These are phyloP conservation scores for Maudiozyma barnettii DNA, from an alignment of 805 yeast species.

Conservation along the genomic window DNA sequence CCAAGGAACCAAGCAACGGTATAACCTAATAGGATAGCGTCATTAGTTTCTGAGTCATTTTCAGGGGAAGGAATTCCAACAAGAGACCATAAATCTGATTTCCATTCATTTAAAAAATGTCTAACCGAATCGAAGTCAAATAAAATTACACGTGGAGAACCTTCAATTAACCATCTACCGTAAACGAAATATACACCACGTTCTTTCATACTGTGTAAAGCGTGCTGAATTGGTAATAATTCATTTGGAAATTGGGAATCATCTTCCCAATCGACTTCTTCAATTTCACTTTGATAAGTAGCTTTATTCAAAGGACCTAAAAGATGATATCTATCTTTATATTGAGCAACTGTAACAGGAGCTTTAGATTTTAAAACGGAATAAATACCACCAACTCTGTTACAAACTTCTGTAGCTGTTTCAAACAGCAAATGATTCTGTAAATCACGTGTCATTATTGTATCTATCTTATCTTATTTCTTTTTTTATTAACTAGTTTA, in stretches of 20 bases:
- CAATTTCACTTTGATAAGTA: constrained; percentile 74
- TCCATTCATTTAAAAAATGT: constrained; percentile 79
- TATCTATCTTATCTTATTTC: not conserved
- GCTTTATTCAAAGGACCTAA: constrained; percentile 78
- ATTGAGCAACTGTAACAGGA: constrained; percentile 91
- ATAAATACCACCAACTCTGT: constrained; percentile 95
- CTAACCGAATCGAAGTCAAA: constrained; percentile 77
- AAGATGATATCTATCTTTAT: constrained; percentile 73
- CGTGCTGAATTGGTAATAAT: constrained; percentile 23
- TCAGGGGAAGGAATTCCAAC: constrained; percentile 93
- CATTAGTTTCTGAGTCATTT: constrained; percentile 79
- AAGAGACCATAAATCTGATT: constrained; percentile 79
- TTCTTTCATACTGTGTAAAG: constrained; percentile 68
- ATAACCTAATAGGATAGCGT: constrained; percentile 87
- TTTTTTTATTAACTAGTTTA: no score
- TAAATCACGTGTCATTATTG: constrained; percentile 79
- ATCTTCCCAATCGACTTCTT: constrained; percentile 52
- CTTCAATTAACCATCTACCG: constrained; percentile 96
- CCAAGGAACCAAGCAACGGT: constrained; percentile 96
- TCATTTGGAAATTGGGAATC: constrained; percentile 28
- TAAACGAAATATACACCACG: constrained; percentile 78
- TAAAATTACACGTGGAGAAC: constrained; percentile 87
- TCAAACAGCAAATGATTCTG: constrained; percentile 83
- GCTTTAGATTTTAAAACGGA: constrained; percentile 95
- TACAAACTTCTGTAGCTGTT: constrained; percentile 95